Evolutionary conservation across 495 filamentous ascomycete species (phyloP).

Genomic region (Penicillium crystallinum): DNA sequence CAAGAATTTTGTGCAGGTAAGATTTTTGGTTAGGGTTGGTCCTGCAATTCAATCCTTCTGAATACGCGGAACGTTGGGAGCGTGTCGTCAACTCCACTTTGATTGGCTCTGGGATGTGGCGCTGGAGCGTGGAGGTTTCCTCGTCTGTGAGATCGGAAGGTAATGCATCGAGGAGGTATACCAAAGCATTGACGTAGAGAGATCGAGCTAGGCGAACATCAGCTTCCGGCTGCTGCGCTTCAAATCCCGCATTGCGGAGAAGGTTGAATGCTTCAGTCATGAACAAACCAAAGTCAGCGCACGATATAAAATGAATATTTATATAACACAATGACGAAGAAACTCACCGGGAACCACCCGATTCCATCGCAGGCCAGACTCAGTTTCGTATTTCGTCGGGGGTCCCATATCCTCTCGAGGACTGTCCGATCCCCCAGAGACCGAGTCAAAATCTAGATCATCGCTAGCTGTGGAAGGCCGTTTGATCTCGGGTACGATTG

Average conservation of each 20-base stretch:
- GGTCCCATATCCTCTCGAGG: slow-evolving; percentile 10
- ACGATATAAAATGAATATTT: not conserved
- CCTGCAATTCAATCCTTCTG: slow-evolving; percentile 15
- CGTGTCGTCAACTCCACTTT: slow-evolving; percentile 12
- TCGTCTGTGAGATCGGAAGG: slow-evolving; percentile 50
- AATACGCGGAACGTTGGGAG: slow-evolving; percentile 18
- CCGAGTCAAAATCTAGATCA: slow-evolving; percentile 14
- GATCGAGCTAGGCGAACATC: slow-evolving; percentile 51
- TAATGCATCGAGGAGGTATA: slow-evolving; percentile 62
- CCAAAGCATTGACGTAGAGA: slow-evolving; percentile 60
- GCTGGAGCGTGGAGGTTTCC: slow-evolving; percentile 26
- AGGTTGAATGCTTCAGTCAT: slow-evolving; percentile 30
- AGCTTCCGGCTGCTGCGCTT: slow-evolving; percentile 34
- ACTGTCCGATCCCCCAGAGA: slow-evolving; percentile 11
- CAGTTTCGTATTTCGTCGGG: slow-evolving; percentile 27
- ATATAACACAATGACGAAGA: not conserved
- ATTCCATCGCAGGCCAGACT: slow-evolving; percentile 40
- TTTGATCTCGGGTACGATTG: not conserved
- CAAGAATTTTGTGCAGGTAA: slow-evolving; percentile 53
- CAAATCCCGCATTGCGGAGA: slow-evolving; percentile 35
- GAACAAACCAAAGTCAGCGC: not conserved
- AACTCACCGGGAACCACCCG: slow-evolving; percentile 37
- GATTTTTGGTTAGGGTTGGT: slow-evolving; percentile 26
- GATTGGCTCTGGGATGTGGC: slow-evolving; percentile 27
- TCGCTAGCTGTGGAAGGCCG: slow-evolving; percentile 18